Evolutionary conservation across 345 rosid genomes (phyloP).

Genomic region (Eucalyptus erythrocorys): DNA sequence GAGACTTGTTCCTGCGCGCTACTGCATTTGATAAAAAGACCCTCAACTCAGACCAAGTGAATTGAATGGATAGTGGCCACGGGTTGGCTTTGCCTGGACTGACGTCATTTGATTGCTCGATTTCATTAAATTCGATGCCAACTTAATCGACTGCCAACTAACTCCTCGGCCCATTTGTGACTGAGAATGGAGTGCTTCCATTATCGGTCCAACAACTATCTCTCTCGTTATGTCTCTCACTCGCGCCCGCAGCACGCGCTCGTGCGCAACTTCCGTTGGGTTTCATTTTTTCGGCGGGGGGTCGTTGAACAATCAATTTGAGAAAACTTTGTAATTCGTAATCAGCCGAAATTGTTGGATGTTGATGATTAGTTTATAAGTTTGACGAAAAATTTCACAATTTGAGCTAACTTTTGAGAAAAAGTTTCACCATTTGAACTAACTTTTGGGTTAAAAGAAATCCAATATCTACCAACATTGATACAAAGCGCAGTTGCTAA

Average conservation of each 20-base stretch:
- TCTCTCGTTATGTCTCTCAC: background rate
- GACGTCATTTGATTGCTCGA: background rate
- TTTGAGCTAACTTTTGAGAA: no score
- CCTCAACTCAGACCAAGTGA: background rate
- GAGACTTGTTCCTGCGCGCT: background rate
- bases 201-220: background rate
- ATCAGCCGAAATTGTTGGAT: background rate
- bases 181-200: background rate
- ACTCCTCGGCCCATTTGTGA: background rate
- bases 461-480: accelerated
- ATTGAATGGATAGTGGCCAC: background rate
- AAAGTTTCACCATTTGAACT: no score
- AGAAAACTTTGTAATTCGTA: background rate
- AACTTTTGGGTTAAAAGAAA: no score
- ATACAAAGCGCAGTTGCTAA: no score
- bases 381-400: no score
- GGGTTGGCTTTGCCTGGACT: background rate
- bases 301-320: background rate
- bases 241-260: background rate
- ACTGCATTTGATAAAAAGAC: background rate
- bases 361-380: no score
- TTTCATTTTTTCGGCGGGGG: background rate
- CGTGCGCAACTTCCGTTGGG: background rate
- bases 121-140: background rate
- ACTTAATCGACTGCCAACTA: background rate